Evolutionary conservation across 371 early-diverging fungal species (phyloP).

Genomic region (Catenaria anguillulae): DNA sequence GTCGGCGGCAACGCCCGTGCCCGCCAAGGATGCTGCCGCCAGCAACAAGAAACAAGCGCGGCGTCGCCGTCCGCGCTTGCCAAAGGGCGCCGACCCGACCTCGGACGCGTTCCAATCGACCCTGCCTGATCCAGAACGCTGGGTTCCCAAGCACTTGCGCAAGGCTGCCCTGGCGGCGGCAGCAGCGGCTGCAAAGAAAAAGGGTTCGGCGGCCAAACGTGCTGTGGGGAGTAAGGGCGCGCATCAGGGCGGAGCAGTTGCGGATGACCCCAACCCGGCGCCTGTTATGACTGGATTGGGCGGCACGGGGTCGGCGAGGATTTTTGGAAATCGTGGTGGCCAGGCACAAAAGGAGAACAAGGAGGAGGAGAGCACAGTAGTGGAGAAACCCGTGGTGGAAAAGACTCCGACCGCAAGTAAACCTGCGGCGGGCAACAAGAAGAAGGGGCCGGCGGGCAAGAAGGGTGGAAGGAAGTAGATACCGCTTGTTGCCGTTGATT

Average conservation of each 20-base stretch:
- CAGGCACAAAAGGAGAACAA: too few relatives aligned
- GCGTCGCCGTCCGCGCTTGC: slow-evolving; percentile 43
- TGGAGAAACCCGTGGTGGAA: too few relatives aligned
- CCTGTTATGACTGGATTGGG: neutral
- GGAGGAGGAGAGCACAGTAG: too few relatives aligned
- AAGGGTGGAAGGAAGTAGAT: too few relatives aligned
- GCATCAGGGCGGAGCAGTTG: neutral
- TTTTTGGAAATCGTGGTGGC: too few relatives aligned
- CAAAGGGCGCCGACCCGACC: slow-evolving; percentile 37
- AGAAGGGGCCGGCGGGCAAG: neutral
- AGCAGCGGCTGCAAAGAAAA: too few relatives aligned
- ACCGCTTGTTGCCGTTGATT: too few relatives aligned
- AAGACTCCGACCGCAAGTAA: too few relatives aligned
- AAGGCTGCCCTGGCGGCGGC: neutral
- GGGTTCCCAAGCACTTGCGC: too few relatives aligned
- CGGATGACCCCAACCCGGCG: neutral
- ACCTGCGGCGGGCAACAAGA: neutral
- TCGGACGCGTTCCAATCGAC: slow-evolving; percentile 5
- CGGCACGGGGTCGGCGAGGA: neutral
- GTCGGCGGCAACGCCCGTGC: neutral
- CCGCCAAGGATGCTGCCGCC: neutral
- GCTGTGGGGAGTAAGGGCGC: neutral
- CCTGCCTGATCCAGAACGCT: slow-evolving; percentile 54
- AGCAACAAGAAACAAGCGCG: neutral
- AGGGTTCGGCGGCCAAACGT: neutral